A percentile compares a stretch with the other conserved stretches of the same genome.
Conservation (phyloP, 495 filamentous ascomycete species). For the Penicillium mononematosum region DNA sequence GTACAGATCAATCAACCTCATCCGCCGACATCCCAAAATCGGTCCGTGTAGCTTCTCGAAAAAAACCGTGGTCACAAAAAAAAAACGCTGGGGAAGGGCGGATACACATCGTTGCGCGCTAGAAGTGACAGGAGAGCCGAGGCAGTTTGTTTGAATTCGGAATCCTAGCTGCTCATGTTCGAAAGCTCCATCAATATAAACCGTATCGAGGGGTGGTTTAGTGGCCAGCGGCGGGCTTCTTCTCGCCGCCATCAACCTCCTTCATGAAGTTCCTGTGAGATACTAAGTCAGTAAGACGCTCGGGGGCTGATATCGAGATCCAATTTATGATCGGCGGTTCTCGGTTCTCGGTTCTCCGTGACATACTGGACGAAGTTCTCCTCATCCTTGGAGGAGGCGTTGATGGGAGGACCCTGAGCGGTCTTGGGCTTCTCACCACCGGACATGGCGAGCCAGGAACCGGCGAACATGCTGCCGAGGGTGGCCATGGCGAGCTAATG, state of each 20-base stretch:
- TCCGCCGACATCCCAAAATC: constrained; percentile 18
- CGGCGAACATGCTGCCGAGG: constrained; percentile 65
- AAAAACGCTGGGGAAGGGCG: constrained; percentile 2
- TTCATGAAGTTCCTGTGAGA: constrained; percentile 72
- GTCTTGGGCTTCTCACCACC: constrained; percentile 65
- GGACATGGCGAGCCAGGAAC: constrained; percentile 51
- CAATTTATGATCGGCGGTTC: not conserved
- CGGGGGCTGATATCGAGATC: not conserved
- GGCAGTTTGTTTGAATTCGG: constrained; percentile 20
- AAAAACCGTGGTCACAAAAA: constrained; percentile 9
- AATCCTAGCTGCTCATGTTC: constrained; percentile 17
- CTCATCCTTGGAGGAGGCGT: constrained; percentile 87
- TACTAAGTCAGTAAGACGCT: constrained; percentile 9
- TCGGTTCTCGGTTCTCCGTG: not conserved
- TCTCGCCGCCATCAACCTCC: constrained; percentile 66
- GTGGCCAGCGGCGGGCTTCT: constrained; percentile 52
- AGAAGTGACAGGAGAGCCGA: constrained; percentile 18
- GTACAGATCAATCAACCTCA: constrained; percentile 39
- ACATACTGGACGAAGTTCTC: constrained; percentile 96
- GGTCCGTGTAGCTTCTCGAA: constrained; percentile 16
- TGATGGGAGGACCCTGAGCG: constrained; percentile 69
- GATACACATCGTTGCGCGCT: constrained; percentile 10
- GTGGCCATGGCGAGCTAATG: constrained; percentile 81
- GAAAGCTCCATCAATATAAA: constrained; percentile 22
- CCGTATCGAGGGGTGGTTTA: constrained; percentile 37